phyloP scores from a whole-genome alignment of 202 grass and related monocot species.

The Zizania palustris region DNA sequence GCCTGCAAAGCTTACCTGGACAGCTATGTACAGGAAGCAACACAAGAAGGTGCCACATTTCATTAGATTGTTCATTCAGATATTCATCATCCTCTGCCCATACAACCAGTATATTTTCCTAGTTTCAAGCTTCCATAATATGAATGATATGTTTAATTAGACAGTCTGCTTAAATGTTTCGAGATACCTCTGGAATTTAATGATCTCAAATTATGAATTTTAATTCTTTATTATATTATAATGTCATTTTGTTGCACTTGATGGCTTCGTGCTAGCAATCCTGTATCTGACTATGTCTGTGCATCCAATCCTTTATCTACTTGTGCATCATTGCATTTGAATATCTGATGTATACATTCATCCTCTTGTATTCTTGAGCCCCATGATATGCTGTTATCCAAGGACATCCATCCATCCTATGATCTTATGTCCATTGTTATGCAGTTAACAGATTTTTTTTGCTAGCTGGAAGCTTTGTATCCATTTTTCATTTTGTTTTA shows the following conservation, averaged over 20 bases:
- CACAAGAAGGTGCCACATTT: constrained; percentile 61
- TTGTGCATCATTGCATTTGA: not conserved
- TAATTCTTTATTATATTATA: constrained; percentile 1
- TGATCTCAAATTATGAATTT: not conserved
- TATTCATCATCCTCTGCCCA: not conserved
- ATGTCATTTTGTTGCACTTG: not conserved
- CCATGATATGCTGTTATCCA: not conserved
- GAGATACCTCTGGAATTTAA: too few relatives aligned
- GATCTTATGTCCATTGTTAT: not conserved
- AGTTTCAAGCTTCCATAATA: not conserved
- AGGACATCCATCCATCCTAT: not conserved
- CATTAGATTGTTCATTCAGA: not conserved
- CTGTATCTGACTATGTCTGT: too few relatives aligned
- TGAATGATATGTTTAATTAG: not conserved
- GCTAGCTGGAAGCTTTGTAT: not conserved
- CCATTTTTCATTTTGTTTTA: not conserved
- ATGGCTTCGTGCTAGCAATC: not conserved
- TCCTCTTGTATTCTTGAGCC: not conserved
- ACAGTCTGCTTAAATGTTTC: too few relatives aligned
- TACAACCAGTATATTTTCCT: not conserved
- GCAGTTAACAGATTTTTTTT: not conserved
- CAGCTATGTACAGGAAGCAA: constrained; percentile 69
- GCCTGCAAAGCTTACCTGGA: constrained; percentile 75
- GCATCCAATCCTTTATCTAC: not conserved
- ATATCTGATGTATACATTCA: not conserved